phyloP scores from a whole-genome alignment of 129 eudicot genomes.

The Arctium lappa region DNA sequence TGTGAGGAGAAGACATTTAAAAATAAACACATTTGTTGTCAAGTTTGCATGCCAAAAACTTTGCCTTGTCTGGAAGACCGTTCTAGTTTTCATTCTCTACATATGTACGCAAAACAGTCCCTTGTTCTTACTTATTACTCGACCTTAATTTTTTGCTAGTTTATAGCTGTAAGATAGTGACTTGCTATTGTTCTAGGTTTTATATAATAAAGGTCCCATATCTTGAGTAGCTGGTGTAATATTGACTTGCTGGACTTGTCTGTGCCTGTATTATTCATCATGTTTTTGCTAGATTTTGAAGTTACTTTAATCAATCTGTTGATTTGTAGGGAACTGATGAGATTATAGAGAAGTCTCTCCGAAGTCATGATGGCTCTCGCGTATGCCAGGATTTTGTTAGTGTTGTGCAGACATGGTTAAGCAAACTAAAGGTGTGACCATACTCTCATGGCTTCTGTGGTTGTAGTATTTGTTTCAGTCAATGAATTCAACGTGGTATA shows the following conservation, averaged over 20 bases:
- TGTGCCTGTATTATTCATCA: too few relatives aligned
- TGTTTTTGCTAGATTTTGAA: not conserved
- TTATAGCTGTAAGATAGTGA: too few relatives aligned
- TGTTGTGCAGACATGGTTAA: constrained; percentile 76
- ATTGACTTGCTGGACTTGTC: too few relatives aligned
- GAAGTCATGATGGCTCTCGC: constrained; percentile 66
- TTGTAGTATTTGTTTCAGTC: not conserved
- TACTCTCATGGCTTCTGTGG: not conserved
- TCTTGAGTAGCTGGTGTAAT: not conserved
- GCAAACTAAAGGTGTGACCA: constrained; percentile 68
- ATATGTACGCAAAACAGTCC: not conserved
- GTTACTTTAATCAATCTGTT: not conserved
- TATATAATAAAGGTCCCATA: not conserved
- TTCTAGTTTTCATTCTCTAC: not conserved
- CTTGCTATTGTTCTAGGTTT: too few relatives aligned
- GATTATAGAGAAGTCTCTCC: constrained; percentile 72
- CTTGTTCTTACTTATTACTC: not conserved
- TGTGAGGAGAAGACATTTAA: not conserved
- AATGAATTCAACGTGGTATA: not conserved
- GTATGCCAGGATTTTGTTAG: constrained; percentile 76
- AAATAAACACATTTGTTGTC: not conserved
- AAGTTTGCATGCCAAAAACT: too few relatives aligned
- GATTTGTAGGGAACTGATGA: constrained; percentile 82
- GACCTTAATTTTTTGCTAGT: not conserved
- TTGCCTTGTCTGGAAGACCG: not conserved